A percentile compares a stretch with the other conserved stretches of the same genome.
These are phyloP conservation scores for Hawksworthiomyces lignivorus DNA, from an alignment of 2,329 filamentous ascomycete species.

Conservation along the genomic window DNA sequence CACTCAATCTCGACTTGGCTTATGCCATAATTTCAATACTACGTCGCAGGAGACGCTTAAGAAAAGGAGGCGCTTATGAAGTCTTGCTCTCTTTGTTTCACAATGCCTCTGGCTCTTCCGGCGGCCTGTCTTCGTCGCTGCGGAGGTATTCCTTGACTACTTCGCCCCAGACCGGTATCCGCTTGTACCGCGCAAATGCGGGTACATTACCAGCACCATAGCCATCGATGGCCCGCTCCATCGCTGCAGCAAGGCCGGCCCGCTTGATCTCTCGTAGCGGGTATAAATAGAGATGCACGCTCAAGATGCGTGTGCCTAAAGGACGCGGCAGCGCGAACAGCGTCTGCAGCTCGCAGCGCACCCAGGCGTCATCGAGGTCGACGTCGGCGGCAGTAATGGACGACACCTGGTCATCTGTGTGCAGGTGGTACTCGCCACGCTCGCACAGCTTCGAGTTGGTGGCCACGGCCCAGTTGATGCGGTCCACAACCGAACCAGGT, in stretches of 20 bases:
- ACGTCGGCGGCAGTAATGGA: neutral
- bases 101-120: no score
- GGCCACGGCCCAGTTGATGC: constrained; percentile 13
- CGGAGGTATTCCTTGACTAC: constrained; percentile 10
- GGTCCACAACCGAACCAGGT: constrained; percentile 10
- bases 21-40: no score
- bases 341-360: constrained; percentile 12
- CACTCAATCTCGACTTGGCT: no score
- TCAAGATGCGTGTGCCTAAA: constrained; percentile 7
- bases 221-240: constrained; percentile 11
- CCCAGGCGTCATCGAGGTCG: constrained; percentile 11
- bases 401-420: constrained; percentile 6
- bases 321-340: constrained; percentile 8
- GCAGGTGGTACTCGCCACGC: constrained; percentile 13
- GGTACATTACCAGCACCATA: constrained; percentile 11
- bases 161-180: constrained; percentile 11
- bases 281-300: constrained; percentile 12
- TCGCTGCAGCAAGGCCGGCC: constrained; percentile 7
- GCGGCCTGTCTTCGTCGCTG: constrained; percentile 7
- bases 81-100: no score
- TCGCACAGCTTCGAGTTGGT: constrained; percentile 11
- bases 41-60: no score
- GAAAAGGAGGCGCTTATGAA: no score
- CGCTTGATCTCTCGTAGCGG: constrained; percentile 12
- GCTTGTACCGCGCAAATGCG: constrained; percentile 11